These are phyloP conservation scores for Aegilops sharonensis DNA, from an alignment of 176 grass and related monocot genomes.

Conservation along the genomic window DNA sequence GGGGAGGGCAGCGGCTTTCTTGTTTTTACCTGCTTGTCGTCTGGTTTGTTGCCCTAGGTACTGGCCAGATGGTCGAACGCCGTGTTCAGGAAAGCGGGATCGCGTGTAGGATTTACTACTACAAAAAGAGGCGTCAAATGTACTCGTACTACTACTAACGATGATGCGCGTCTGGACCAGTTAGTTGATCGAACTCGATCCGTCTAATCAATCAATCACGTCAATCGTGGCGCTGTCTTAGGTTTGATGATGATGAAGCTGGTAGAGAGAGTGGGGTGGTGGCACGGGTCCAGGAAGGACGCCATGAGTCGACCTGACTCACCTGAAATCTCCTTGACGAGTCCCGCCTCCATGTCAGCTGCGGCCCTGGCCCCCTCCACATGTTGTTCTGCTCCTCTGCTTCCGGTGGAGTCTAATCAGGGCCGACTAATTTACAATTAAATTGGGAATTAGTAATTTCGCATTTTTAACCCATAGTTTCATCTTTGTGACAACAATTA, in stretches of 20 bases:
- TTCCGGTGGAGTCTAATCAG: not conserved
- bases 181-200: not conserved
- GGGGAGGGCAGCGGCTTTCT: not conserved
- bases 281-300: not conserved
- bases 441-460: too few relatives aligned
- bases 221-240: not conserved
- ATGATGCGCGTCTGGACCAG: not conserved
- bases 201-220: constrained; percentile 6
- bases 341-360: not conserved
- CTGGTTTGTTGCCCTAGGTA: too few relatives aligned
- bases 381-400: not conserved
- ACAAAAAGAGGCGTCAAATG: not conserved
- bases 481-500: too few relatives aligned
- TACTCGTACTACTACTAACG: not conserved
- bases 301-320: not conserved
- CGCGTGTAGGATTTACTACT: not conserved
- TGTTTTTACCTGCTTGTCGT: not conserved
- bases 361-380: too few relatives aligned
- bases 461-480: too few relatives aligned
- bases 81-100: too few relatives aligned
- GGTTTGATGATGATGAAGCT: not conserved
- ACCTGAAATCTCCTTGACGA: not conserved
- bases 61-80: too few relatives aligned
- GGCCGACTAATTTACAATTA: too few relatives aligned
- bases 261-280: not conserved